Base-by-base conservation (phyloP, 208 protist genomes). In the Herpetomonas samuelpessoai region DNA sequence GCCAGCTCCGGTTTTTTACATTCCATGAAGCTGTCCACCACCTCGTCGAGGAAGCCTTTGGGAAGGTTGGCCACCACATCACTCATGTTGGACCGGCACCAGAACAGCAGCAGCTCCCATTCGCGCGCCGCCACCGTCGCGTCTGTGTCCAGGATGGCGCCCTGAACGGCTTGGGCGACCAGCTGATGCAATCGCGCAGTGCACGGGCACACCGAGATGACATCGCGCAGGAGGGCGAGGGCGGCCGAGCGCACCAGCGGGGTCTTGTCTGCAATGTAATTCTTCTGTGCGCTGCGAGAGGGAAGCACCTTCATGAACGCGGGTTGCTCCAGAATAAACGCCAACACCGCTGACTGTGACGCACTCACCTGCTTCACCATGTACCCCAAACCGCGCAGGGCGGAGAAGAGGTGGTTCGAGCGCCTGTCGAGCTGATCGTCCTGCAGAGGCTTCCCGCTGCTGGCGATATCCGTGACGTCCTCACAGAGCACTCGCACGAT, bases 41-140 rank as follows among this genome's bases (percentile, higher is more conserved):
- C 71, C 24, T 78, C 78, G 57, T 83, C 74, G 3, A 96, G 54
- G 59, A 96, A 93, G 25, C 66, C 67, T 2, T 59, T 50, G 16
- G 80, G 63, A 53, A 93, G 78, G 65, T 87, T 65, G 12, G 50
- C 62, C 55, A 91, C 74, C 12, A 80, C 77, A 27, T 83, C 83
- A 9, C 44, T 38, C 19, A 72, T 30, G 30, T 76, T 67, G 3
- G 62, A 76, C 24, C 73, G 60, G 60, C 77, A 92, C 90, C 90
- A 96, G 44, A 83, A 58, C 2, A 93, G 77, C 10, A 93, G 55
- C 14, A 96, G 71, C 65, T 96, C 86, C 87, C 90, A 96, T 25
- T 71, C 72, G 2, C 86, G 67, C 10, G 73, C 74, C 0, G 79
- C 72, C 21, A 93, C 76, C 9, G 72, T 67, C 12, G 71, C 59